phyloP scores from a whole-genome alignment of 345 rosid species.

The Gossypium sturtianum region DNA sequence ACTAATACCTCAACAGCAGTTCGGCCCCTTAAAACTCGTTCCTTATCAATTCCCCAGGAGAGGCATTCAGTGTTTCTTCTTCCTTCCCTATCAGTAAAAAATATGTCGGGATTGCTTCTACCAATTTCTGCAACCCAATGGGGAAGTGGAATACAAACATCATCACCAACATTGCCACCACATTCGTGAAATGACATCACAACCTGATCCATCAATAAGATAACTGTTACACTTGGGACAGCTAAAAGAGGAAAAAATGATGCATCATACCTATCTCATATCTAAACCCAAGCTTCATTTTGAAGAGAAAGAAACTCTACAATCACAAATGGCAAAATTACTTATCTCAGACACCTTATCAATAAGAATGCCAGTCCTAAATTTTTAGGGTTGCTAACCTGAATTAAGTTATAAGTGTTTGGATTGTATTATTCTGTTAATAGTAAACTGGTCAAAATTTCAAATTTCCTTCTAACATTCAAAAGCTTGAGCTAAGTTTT shows the following conservation, averaged over 20 bases:
- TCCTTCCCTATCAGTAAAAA: conserved; percentile 95
- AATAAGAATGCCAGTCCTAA: not conserved
- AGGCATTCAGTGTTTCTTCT: conserved; percentile 95
- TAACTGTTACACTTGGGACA: conserved; percentile 15
- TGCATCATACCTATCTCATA: not conserved
- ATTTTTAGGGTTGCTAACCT: not conserved
- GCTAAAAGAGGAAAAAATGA: conserved; percentile 7
- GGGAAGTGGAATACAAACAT: conserved; percentile 92
- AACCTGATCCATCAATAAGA: conserved; percentile 45
- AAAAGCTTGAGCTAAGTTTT: not conserved
- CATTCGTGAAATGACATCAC: conserved; percentile 97
- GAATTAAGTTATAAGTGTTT: not conserved
- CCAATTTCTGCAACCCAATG: conserved; percentile 97
- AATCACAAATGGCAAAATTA: not conserved
- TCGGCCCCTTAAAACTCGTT: conserved; percentile 80
- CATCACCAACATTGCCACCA: conserved; percentile 97
- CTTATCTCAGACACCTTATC: not conserved
- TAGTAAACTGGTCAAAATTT: not conserved
- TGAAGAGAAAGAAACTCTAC: not conserved
- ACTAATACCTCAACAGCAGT: conserved; percentile 90
- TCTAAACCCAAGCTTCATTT: not conserved
- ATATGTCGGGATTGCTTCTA: conserved; percentile 81
- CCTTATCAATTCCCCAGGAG: conserved; percentile 95
- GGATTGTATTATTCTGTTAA: not conserved
- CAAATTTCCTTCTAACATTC: not conserved